phyloP scores from a whole-genome alignment of 345 rosid genomes.

The Eutrema yunnanense region DNA sequence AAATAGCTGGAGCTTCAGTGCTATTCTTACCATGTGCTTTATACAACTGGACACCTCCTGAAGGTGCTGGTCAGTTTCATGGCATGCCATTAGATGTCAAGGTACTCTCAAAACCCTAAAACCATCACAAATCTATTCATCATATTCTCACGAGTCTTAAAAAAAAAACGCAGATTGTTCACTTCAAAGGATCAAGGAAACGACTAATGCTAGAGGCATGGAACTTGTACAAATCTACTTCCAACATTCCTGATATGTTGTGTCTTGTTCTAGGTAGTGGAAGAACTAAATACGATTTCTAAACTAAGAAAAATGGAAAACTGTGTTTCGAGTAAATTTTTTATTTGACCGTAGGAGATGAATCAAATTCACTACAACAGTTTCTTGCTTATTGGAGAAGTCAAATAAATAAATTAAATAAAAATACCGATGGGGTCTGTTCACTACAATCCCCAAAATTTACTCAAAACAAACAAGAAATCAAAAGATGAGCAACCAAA shows the following conservation, averaged over 20 bases:
- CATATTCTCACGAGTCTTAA: background rate
- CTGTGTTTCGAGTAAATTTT: background rate
- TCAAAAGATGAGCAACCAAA: conserved; percentile 32
- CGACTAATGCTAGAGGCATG: conserved; percentile 95
- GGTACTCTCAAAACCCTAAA: conserved; percentile 36
- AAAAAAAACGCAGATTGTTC: conserved; percentile 56
- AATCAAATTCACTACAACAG: background rate
- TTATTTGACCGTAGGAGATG: background rate
- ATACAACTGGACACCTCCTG: conserved; percentile 98
- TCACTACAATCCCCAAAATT: background rate
- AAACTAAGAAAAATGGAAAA: background rate
- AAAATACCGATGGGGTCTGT: background rate
- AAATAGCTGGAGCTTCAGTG: conserved; percentile 52
- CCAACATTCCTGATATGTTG: conserved; percentile 60
- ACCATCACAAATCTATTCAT: background rate
- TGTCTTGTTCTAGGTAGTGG: conserved; percentile 84
- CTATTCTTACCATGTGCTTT: conserved; percentile 74
- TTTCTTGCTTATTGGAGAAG: background rate
- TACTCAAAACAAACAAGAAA: conserved; percentile 19
- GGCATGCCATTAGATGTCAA: conserved; percentile 96
- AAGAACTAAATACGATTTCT: conserved; percentile 91
- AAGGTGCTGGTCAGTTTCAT: conserved; percentile 96
- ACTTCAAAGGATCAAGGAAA: conserved; percentile 96
- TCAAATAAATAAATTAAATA: conserved; percentile 3
- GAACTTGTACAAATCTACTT: conserved; percentile 55